Evolutionary conservation across 495 filamentous ascomycete species (phyloP).

Genomic region (Cairneyella variabilis): DNA sequence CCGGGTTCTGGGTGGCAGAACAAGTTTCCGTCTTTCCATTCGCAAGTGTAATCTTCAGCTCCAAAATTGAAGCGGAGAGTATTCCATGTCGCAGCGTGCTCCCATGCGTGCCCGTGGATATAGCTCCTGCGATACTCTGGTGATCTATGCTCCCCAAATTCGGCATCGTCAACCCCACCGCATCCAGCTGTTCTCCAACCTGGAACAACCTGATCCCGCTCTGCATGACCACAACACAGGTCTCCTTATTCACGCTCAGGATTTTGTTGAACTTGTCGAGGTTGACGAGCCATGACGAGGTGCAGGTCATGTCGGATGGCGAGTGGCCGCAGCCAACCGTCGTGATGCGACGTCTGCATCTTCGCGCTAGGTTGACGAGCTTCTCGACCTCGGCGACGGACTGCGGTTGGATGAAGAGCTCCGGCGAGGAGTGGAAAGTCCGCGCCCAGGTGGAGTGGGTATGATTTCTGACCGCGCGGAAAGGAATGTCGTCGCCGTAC

Average conservation of each 20-base stretch:
- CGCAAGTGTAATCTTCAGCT: slow-evolving; percentile 75
- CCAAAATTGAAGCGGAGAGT: slow-evolving; percentile 68
- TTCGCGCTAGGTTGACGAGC: slow-evolving; percentile 73
- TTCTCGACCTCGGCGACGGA: slow-evolving; percentile 78
- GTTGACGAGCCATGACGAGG: slow-evolving; percentile 91
- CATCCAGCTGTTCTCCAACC: slow-evolving; percentile 64
- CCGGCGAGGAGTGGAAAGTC: slow-evolving; percentile 81
- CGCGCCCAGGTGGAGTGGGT: slow-evolving; percentile 94
- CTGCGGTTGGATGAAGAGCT: slow-evolving; percentile 83
- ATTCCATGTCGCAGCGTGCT: slow-evolving; percentile 80
- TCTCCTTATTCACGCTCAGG: slow-evolving; percentile 59
- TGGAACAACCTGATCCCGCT: slow-evolving; percentile 77
- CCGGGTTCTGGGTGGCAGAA: slow-evolving; percentile 62
- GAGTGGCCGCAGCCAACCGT: slow-evolving; percentile 86
- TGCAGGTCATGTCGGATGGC: slow-evolving; percentile 88
- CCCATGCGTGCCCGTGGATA: slow-evolving; percentile 90
- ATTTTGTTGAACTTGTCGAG: slow-evolving; percentile 78
- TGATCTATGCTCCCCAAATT: slow-evolving; percentile 93
- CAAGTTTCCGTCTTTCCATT: slow-evolving; percentile 75
- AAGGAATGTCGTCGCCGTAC: slow-evolving; percentile 51
- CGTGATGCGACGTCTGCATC: slow-evolving; percentile 73
- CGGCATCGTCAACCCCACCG: slow-evolving; percentile 72
- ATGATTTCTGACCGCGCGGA: slow-evolving; percentile 67
- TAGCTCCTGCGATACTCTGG: slow-evolving; percentile 90
- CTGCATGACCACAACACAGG: slow-evolving; percentile 67